These are phyloP conservation scores for Primulina huaijiensis DNA, from an alignment of 257 asterid species.

Conservation along the genomic window DNA sequence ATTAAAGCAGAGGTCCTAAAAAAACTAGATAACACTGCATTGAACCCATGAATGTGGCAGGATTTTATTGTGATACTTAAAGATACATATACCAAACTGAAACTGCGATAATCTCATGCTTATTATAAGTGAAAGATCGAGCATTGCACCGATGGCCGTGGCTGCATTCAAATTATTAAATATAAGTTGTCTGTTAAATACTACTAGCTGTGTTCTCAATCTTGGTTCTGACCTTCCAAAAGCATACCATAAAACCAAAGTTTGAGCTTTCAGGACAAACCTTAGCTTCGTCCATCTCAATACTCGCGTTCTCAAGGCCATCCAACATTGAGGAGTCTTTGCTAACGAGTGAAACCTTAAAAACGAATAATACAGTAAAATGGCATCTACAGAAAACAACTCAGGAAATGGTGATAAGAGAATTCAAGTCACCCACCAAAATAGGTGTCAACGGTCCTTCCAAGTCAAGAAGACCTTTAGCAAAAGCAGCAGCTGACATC, in stretches of 20 bases:
- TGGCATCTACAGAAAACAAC: background rate
- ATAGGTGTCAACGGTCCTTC: slow-evolving; percentile 98
- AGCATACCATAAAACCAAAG: slow-evolving; percentile 10
- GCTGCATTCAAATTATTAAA: background rate
- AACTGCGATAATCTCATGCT: background rate
- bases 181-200: background rate
- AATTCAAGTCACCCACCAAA: slow-evolving; percentile 53
- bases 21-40: background rate
- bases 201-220: slow-evolving; percentile 1
- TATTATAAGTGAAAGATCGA: background rate
- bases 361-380: slow-evolving; percentile 11
- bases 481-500: slow-evolving; percentile 99
- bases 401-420: slow-evolving; percentile 5
- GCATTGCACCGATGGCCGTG: background rate
- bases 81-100: background rate
- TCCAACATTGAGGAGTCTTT: slow-evolving; percentile 98
- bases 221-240: background rate
- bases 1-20: background rate
- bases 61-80: background rate
- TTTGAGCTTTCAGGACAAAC: slow-evolving; percentile 37
- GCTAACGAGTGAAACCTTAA: slow-evolving; percentile 95
- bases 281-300: slow-evolving; percentile 93
- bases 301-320: slow-evolving; percentile 92
- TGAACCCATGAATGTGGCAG: background rate
- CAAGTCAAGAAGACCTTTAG: slow-evolving; percentile 95